Conservation (phyloP, 2,329 filamentous ascomycete species). For the Orbilia oligospora region DNA sequence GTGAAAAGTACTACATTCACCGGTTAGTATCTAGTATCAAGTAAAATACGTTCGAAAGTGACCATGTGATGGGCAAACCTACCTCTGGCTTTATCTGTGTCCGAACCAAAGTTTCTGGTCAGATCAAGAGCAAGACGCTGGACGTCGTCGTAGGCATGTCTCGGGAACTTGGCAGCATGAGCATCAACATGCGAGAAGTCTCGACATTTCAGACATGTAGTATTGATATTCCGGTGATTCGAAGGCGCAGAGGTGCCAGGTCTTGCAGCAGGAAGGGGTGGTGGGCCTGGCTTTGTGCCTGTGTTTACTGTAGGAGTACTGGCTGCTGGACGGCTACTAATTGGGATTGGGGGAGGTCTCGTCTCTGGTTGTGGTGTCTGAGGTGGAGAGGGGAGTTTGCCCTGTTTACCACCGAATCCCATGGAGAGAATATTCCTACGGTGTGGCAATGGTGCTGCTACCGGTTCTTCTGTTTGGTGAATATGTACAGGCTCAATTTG, state of each 20-base stretch:
- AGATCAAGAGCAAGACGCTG: conserved; percentile 83
- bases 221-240: conserved; percentile 69
- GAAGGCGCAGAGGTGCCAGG: conserved; percentile 49
- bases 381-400: conserved; percentile 67
- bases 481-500: neutral
- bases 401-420: conserved; percentile 54
- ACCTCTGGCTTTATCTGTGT: conserved; percentile 86
- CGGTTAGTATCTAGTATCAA: conserved; percentile 33
- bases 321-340: conserved; percentile 39
- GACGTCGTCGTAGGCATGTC: conserved; percentile 74
- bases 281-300: conserved; percentile 29
- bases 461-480: neutral
- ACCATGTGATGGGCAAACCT: neutral
- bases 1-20: conserved; percentile 81
- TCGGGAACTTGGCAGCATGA: conserved; percentile 81
- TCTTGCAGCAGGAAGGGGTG: conserved; percentile 40
- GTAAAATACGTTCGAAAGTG: too few species aligned
- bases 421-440: conserved; percentile 27
- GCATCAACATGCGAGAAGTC: conserved; percentile 87
- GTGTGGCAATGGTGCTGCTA: conserved; percentile 13
- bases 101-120: conserved; percentile 82
- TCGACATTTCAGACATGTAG: conserved; percentile 82
- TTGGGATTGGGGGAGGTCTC: conserved; percentile 64
- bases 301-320: conserved; percentile 40
- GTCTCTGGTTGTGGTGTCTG: conserved; percentile 62